Base-by-base conservation (phyloP, 306 rosid genomes). In the Canavalia ensiformis region DNA sequence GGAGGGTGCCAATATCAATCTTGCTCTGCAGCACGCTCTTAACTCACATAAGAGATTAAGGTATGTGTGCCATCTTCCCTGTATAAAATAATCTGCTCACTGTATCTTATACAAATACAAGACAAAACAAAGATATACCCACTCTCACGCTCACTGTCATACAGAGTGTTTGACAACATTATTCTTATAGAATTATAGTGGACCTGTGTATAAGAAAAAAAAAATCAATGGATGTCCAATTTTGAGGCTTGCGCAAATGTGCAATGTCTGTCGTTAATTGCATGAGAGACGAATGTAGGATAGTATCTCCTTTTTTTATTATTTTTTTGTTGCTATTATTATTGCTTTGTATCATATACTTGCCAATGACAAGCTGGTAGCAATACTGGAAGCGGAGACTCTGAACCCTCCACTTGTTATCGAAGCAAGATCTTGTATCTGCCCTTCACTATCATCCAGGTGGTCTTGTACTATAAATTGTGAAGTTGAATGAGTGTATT, bases 41-140 rank as follows among this genome's bases (percentile, higher is more conserved):
- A 90, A 92, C 73, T 88, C 97, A 5, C 90, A 90, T 85, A 82
- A 94, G 75, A 92, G 88, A 89, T 68, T 96, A 88, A 86, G 97
- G 91, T 96, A 92, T 74, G 87, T 78, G 44, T 96, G 99, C 64
- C 99, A 92, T 88, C 94, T 93, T 78, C 97, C 97, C 37, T 68
- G 80, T 57, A 64, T 68, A 76, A 89, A 85, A 76, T 90, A 90
- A 79, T 75, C 67, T 80, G 46, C 66, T 79, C 59, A 75, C 72
- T 50, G 58, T 8, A 63, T 85, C 79, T 80, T 64, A 80, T 18
- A 74, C 31, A 51, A 37, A 2, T 13, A 56, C 63, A 52, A 80
- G 18, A 5, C 12, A 51, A 68, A 42, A 70, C 25, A 0, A 49
- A 37, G 47, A 37, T 37, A 37, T 37, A 37, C 41, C 41, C 41